Base-by-base conservation (phyloP, 176 grass and related monocot species). In the Oryza meyeriana region DNA sequence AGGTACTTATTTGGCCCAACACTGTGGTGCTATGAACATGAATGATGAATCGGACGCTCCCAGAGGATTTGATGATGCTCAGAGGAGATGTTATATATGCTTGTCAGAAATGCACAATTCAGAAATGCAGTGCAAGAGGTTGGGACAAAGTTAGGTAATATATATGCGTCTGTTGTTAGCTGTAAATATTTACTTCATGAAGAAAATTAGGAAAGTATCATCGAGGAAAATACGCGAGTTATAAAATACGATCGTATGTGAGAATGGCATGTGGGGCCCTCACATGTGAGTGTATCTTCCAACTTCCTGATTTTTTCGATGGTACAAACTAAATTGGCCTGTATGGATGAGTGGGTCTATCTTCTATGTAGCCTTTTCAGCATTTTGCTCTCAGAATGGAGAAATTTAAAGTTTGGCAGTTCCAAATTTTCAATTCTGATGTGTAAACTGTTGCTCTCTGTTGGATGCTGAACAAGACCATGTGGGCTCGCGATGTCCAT, bases 1-100 rank as follows among this genome's bases (percentile, higher is more conserved):
- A 1, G 63, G 14, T 79, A 41, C 63, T 79, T 5, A 10, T 48
- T 79, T 30, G 22, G 77, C 41, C 63, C 42, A 29, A 41, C 3
- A 67, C 31, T 65, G 27, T n/a, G 39, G 77, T 34, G 29, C 33
- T 62, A 50, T 79, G 76, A 64, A 50, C 42, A 27, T 80, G n/a
- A n/a, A n/a, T n/a, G n/a, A 36, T 33, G 76, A 50, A 67, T 33
- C 12, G 16, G 52, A 40, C 18, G 33, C 74, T 76, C 20, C 33
- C 47, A 39, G 35, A 36, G 73, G 30, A 26, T 59, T 24, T 16
- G 35, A n/a, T 44, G 22, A 7, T 80, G 77, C 27, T 34, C 64
- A 18, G 5, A 8, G 64, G 27, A 66, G 30, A 33, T 34, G 30
- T 36, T 36, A 36, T 36, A 36, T 36, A 36, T 4, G 32, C 32